Conservation (phyloP, 148 eudicot genomes). For the Agrostemma githago region DNA sequence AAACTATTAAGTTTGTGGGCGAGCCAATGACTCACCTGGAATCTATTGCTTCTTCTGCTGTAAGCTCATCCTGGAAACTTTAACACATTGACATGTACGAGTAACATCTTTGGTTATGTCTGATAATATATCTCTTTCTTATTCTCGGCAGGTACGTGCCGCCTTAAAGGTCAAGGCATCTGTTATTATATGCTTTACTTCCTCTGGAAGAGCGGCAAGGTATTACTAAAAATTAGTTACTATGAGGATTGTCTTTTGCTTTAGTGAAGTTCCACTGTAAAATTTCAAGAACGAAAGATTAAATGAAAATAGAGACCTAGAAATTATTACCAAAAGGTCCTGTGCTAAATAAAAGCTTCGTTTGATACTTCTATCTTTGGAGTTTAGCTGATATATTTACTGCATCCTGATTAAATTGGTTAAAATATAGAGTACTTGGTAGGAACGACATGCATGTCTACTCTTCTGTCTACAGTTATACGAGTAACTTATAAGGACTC, state of each 20-base stretch:
- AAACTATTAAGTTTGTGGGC: constrained; percentile 40
- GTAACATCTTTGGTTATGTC: background rate
- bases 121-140: background rate
- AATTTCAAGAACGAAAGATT: too few relatives aligned
- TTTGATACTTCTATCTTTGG: too few relatives aligned
- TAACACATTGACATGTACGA: background rate
- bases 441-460: too few relatives aligned
- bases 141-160: constrained; percentile 60
- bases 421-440: too few relatives aligned
- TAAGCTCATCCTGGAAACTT: constrained; percentile 19
- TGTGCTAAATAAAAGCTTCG: background rate
- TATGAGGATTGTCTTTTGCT: background rate
- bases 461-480: too few relatives aligned
- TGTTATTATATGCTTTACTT: constrained; percentile 90
- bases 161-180: constrained; percentile 97
- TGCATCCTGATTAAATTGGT: too few relatives aligned
- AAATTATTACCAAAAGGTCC: background rate
- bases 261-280: background rate
- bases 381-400: too few relatives aligned
- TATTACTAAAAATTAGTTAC: constrained; percentile 15
- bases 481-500: background rate
- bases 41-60: constrained; percentile 44
- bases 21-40: constrained; percentile 45
- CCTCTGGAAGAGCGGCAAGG: constrained; percentile 98
- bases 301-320: background rate